Conservation (phyloP, 139 green algal species). For the Chlamydomonas sp. region DNA sequence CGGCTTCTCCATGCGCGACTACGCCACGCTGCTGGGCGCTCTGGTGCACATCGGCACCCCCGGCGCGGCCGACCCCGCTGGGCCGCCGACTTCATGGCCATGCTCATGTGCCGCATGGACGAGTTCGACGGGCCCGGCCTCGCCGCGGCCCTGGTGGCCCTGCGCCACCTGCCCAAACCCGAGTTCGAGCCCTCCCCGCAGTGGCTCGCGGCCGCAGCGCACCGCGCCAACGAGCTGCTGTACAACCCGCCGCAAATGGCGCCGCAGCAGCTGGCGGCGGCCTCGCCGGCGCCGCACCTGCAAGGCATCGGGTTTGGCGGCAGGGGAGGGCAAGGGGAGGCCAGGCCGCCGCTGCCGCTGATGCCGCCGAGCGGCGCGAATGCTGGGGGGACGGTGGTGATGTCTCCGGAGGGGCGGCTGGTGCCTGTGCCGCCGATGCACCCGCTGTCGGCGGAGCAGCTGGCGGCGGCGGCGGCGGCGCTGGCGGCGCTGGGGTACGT, state of each 20-base stretch:
- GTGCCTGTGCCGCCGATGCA: not conserved
- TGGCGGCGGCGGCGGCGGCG: not conserved
- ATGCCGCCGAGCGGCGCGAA: not conserved
- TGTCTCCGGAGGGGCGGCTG: no score
- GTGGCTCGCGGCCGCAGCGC: slow-evolving; percentile 10
- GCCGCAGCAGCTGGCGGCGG: not conserved
- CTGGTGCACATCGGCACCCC: slow-evolving; percentile 20
- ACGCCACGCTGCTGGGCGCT: slow-evolving; percentile 23
- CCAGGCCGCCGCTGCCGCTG: not conserved
- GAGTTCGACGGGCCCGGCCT: slow-evolving; percentile 34
- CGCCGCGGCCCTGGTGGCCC: not conserved
- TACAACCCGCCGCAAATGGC: not conserved
- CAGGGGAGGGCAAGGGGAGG: no score
- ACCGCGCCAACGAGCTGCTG: slow-evolving; percentile 11
- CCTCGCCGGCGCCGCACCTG: not conserved
- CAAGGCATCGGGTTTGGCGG: not conserved
- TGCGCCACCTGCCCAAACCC: slow-evolving; percentile 33
- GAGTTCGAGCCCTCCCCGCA: slow-evolving; percentile 31
- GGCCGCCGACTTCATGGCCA: slow-evolving; percentile 39
- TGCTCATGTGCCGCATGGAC: slow-evolving; percentile 18
- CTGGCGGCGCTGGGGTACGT: slow-evolving; percentile 24
- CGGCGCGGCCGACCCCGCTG: slow-evolving; percentile 24
- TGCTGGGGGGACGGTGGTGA: not conserved
- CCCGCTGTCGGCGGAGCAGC: not conserved
- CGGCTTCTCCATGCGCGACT: slow-evolving; percentile 19